These are phyloP conservation scores for Annulohypoxylon moriforme DNA, from an alignment of 495 filamentous ascomycete genomes.

Conservation along the genomic window DNA sequence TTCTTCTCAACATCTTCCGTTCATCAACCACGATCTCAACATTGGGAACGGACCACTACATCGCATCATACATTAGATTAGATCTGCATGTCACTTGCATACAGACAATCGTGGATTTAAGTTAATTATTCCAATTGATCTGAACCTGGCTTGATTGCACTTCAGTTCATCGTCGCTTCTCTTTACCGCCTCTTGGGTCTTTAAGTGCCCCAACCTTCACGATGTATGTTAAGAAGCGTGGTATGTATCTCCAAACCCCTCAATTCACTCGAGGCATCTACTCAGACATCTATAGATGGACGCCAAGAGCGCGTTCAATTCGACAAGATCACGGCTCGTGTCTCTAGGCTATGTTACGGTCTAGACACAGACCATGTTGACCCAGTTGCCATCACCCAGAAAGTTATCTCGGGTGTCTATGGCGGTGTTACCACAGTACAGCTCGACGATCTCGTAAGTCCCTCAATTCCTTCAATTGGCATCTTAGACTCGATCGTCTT, in stretches of 20 bases:
- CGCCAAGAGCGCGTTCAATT: slow-evolving; percentile 99
- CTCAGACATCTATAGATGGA: slow-evolving; percentile 74
- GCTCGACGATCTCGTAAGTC: slow-evolving; percentile 91
- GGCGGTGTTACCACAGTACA: slow-evolving; percentile 96
- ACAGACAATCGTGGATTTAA: slow-evolving; percentile 27
- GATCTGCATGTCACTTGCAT: slow-evolving; percentile 31
- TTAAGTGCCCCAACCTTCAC: slow-evolving; percentile 39
- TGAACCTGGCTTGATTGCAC: slow-evolving; percentile 7
- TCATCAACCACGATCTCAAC: slow-evolving; percentile 34
- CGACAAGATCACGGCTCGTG: slow-evolving; percentile 99
- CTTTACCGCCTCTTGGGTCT: slow-evolving; percentile 24
- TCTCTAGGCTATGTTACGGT: slow-evolving; percentile 96
- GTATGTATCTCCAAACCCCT: slow-evolving; percentile 53
- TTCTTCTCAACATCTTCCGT: slow-evolving; percentile 35
- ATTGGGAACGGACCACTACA: slow-evolving; percentile 21
- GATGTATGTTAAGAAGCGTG: slow-evolving; percentile 71
- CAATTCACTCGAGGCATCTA: not conserved
- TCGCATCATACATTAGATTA: slow-evolving; percentile 23
- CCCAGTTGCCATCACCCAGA: slow-evolving; percentile 97
- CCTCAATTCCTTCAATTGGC: not conserved
- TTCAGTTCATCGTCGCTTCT: slow-evolving; percentile 9
- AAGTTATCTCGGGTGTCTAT: slow-evolving; percentile 99
- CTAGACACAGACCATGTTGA: slow-evolving; percentile 97
- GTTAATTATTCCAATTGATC: slow-evolving; percentile 14
- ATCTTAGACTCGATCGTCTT: not conserved